These are phyloP conservation scores for Coemansia sp. DNA, from an alignment of 192 early-diverging fungal genomes.

Conservation along the genomic window DNA sequence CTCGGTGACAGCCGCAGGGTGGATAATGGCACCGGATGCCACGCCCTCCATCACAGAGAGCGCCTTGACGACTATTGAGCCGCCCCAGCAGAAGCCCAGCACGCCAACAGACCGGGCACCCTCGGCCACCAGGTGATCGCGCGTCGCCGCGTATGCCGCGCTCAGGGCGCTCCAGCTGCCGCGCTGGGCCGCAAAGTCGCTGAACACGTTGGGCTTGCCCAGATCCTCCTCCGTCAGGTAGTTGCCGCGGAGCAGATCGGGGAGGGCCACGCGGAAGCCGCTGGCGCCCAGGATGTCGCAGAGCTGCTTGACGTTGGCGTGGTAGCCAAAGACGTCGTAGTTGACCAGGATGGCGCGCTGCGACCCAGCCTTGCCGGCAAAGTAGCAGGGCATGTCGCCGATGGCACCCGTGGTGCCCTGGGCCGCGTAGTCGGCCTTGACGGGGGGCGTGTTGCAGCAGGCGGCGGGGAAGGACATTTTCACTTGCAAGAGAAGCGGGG, in stretches of 20 bases:
- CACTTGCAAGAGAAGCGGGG: background rate
- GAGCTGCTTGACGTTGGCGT: slow-evolving; percentile 62
- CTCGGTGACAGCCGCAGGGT: slow-evolving; percentile 58
- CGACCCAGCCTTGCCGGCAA: slow-evolving; percentile 38
- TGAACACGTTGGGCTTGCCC: slow-evolving; percentile 34
- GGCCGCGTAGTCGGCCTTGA: slow-evolving; percentile 46
- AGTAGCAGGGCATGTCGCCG: slow-evolving; percentile 39
- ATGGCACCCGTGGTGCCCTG: slow-evolving; percentile 29
- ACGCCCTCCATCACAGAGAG: slow-evolving; percentile 49
- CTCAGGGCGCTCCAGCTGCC: slow-evolving; percentile 30
- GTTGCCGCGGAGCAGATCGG: slow-evolving; percentile 61
- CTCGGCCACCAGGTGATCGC: slow-evolving; percentile 27
- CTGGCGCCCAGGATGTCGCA: slow-evolving; percentile 51
- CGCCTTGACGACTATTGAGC: slow-evolving; percentile 53
- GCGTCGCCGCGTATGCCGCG: slow-evolving; percentile 1
- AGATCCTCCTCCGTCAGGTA: slow-evolving; percentile 36
- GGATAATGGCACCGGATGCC: slow-evolving; percentile 55
- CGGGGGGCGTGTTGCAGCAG: slow-evolving; percentile 56
- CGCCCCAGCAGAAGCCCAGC: slow-evolving; percentile 74
- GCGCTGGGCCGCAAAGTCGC: slow-evolving; percentile 28
- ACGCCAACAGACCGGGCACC: slow-evolving; percentile 53
- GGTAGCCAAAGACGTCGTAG: slow-evolving; percentile 68
- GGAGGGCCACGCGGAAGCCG: slow-evolving; percentile 63
- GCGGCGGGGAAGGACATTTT: slow-evolving; percentile 42
- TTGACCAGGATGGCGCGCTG: slow-evolving; percentile 62